Percentiles rank a stretch among this genome's conserved stretches.
Conservation (phyloP, 2,329 filamentous ascomycete genomes). For the Neopestalotiopsis rosae region DNA sequence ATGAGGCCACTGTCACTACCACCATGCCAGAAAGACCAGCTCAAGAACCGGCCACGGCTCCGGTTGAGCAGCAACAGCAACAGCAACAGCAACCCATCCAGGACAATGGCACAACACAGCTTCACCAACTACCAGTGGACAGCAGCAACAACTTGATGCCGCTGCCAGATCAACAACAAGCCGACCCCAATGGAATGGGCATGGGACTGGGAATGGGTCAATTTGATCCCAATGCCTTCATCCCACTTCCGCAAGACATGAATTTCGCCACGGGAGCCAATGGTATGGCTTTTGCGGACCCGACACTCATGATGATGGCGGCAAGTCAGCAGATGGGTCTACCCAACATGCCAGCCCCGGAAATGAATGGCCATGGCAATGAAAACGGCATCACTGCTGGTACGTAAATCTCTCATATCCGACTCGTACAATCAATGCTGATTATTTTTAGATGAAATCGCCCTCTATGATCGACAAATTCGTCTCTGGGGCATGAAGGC, state of each 20-base stretch:
- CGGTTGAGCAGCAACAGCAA: neutral
- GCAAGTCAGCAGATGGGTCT: constrained; percentile 16
- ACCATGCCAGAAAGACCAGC: constrained; percentile 11
- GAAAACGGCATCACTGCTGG: constrained; percentile 33
- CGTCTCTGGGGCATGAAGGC: constrained; percentile 96
- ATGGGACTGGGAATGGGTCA: constrained; percentile 13
- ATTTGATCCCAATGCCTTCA: constrained; percentile 14
- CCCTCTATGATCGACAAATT: constrained; percentile 96
- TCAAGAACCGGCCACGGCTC: neutral
- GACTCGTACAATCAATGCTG: constrained; percentile 8
- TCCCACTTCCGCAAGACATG: constrained; percentile 14
- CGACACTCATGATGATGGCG: constrained; percentile 19
- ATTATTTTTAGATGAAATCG: constrained; percentile 78
- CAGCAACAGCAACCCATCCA: neutral
- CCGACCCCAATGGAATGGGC: constrained; percentile 11
- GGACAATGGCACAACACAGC: neutral
- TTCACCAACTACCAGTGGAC: neutral
- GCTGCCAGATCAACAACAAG: constrained; percentile 2
- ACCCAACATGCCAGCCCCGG: constrained; percentile 1
- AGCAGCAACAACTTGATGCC: constrained; percentile 1
- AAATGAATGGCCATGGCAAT: constrained; percentile 9
- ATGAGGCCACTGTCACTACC: neutral
- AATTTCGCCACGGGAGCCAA: constrained; percentile 14
- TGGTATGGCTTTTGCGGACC: constrained; percentile 17
- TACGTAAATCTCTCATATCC: constrained; percentile 24